Conservation (phyloP, 2,329 filamentous ascomycete genomes). For the Fusarium caatingaense region DNA sequence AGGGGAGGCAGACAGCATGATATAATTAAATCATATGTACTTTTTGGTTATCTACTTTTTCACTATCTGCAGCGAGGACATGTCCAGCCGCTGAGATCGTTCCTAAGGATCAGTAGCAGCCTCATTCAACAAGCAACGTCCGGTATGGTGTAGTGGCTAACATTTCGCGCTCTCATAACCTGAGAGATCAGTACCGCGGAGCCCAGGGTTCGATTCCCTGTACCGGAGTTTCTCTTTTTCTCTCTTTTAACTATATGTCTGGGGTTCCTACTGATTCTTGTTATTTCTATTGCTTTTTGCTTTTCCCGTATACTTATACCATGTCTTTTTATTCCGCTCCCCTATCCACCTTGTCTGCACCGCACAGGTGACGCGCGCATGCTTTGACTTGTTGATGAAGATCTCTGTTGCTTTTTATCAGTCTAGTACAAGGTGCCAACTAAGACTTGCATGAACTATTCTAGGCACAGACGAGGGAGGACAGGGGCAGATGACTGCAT, state of each 20-base stretch:
- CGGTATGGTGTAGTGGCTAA: slow-evolving; percentile 52
- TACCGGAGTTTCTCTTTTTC: slow-evolving; percentile 35
- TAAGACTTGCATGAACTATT: slow-evolving; percentile 26
- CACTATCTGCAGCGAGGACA: background rate
- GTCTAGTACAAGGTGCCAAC: slow-evolving; percentile 1
- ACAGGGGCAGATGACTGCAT: background rate
- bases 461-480: slow-evolving; percentile 14
- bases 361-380: background rate
- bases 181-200: slow-evolving; percentile 37
- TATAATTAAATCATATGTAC: slow-evolving; percentile 14
- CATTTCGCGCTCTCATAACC: slow-evolving; percentile 50
- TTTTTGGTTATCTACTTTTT: slow-evolving; percentile 3
- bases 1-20: slow-evolving; percentile 8
- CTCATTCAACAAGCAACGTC: slow-evolving; percentile 16
- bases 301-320: background rate
- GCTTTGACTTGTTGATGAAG: background rate
- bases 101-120: background rate
- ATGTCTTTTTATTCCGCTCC: background rate
- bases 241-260: background rate
- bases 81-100: too few species aligned
- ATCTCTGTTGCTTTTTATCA: slow-evolving; percentile 18
- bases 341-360: background rate
- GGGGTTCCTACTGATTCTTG: background rate
- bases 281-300: background rate
- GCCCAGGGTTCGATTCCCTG: slow-evolving; percentile 47